These are phyloP conservation scores for Aspergillus aculeatus DNA, from an alignment of 2,329 filamentous ascomycete genomes.

Conservation along the genomic window DNA sequence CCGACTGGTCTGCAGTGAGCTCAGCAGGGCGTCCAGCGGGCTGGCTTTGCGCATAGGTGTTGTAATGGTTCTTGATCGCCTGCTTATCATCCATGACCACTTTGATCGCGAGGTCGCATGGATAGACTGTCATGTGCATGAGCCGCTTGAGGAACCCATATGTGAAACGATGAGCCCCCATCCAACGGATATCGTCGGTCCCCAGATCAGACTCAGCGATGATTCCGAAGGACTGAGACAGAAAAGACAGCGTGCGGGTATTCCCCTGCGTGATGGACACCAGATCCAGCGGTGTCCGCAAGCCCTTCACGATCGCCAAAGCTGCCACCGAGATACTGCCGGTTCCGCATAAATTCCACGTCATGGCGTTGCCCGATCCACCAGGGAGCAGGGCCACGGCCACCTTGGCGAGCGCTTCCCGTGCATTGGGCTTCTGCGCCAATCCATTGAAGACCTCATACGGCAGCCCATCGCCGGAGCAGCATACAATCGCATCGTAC, in stretches of 20 bases:
- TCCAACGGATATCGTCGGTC: slow-evolving; percentile 90
- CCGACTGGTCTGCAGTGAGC: slow-evolving; percentile 42
- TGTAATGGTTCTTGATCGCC: slow-evolving; percentile 72
- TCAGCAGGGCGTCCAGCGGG: slow-evolving; percentile 21
- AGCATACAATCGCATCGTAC: slow-evolving; percentile 83
- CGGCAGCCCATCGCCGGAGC: slow-evolving; percentile 87
- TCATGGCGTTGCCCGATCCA: slow-evolving; percentile 92
- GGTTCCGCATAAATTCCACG: slow-evolving; percentile 83
- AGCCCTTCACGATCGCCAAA: slow-evolving; percentile 80
- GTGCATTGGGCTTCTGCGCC: slow-evolving; percentile 71
- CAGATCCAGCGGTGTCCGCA: slow-evolving; percentile 80
- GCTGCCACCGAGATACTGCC: slow-evolving; percentile 72
- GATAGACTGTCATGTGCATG: slow-evolving; percentile 74
- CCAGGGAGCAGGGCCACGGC: slow-evolving; percentile 87
- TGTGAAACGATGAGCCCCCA: slow-evolving; percentile 82
- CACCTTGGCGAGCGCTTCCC: slow-evolving; percentile 69
- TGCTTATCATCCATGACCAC: slow-evolving; percentile 75
- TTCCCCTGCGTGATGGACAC: slow-evolving; percentile 82
- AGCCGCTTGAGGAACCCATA: slow-evolving; percentile 78
- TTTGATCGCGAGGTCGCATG: slow-evolving; percentile 84
- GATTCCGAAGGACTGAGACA: slow-evolving; percentile 86
- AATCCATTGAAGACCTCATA: slow-evolving; percentile 96
- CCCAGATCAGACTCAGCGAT: slow-evolving; percentile 86
- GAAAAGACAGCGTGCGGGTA: slow-evolving; percentile 74
- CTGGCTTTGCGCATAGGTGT: slow-evolving; percentile 44